A percentile compares a stretch with the other conserved stretches of the same genome.
These are phyloP conservation scores for Aureobasidium mangrovei DNA, from an alignment of 2,329 filamentous ascomycete species.

Conservation along the genomic window DNA sequence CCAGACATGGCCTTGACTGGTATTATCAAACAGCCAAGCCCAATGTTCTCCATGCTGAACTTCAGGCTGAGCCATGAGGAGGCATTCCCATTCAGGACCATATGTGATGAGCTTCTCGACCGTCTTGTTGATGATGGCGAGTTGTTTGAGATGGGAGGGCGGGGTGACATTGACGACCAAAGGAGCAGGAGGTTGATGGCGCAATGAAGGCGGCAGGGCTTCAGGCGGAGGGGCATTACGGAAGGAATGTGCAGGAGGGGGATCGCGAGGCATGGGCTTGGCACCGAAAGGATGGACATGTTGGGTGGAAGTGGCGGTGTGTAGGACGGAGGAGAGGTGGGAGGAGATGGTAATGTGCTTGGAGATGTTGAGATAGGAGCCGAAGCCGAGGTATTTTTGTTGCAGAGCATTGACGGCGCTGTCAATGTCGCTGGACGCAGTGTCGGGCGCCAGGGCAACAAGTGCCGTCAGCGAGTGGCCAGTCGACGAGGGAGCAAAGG, in stretches of 20 bases:
- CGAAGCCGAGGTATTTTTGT: slow-evolving; percentile 76
- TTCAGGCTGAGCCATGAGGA: slow-evolving; percentile 77
- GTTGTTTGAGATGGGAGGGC: slow-evolving; percentile 67
- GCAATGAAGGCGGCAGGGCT: slow-evolving; percentile 50
- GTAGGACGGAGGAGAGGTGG: slow-evolving; percentile 41
- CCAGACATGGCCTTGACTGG: slow-evolving; percentile 71
- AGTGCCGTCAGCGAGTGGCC: slow-evolving; percentile 58
- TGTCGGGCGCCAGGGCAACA: slow-evolving; percentile 71
- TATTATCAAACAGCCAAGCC: slow-evolving; percentile 87
- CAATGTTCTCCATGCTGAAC: slow-evolving; percentile 83
- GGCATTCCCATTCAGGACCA: slow-evolving; percentile 74
- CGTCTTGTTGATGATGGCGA: slow-evolving; percentile 80
- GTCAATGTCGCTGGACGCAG: slow-evolving; percentile 75
- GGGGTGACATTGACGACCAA: slow-evolving; percentile 44
- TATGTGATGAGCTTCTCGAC: slow-evolving; percentile 56
- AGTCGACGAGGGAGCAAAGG: slow-evolving; percentile 46
- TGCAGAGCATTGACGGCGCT: slow-evolving; percentile 67
- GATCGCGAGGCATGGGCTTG: slow-evolving; percentile 39
- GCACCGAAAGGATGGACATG: slow-evolving; percentile 59
- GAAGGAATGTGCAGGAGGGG: slow-evolving; percentile 38
- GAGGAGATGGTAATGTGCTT: slow-evolving; percentile 36
- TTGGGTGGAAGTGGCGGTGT: background rate
- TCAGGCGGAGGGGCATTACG: slow-evolving; percentile 38
- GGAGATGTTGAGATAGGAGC: slow-evolving; percentile 71
- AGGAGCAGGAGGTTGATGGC: slow-evolving; percentile 40